Evolutionary conservation across 331 rosid species (phyloP), one percentile per base, ranked within the genome.

Genomic region (Stylosanthes scabra): DNA sequence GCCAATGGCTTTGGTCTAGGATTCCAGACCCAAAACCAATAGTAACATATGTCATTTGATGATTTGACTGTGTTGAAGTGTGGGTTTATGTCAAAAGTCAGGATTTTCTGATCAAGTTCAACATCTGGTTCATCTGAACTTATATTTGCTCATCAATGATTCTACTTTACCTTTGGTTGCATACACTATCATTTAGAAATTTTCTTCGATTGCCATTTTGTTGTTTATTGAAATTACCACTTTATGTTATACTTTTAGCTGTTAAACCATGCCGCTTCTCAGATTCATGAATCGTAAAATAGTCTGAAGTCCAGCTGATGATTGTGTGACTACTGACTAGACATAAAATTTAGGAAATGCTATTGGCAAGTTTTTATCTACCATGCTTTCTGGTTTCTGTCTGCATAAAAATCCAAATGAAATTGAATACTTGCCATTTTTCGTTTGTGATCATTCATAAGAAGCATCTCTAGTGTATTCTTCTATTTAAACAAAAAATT

Each of bases 41-140:
- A 31, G 37, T 31, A n/a, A n/a, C n/a, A n/a, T n/a, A n/a, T n/a
- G 37, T 66, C 15, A 14, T 74, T 79, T 56, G 80, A 50, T 71
- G 68, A 78, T 68, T 65, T 68, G 71, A 47, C 55, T 65, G 50
- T 71, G 57, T 66, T 47, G 44, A 34, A 44, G 2, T 57, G 45
- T 59, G 50, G 25, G 25, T 63, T 73, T 6, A 27, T 27, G n/a
- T 50, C 65, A 14, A 57, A 65, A 20, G 77, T 8, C 12, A 9
- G 3, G 16, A 37, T 50, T 51, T 31, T 66, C 56, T 67, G 1
- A 73, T 29, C 29, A 13, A 46, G 15, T 55, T 60, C 31, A 45
- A 62, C 15, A 28, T 56, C 63, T 46, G 77, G 62, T 68, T 67
- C 49, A 56, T 77, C 61, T 15, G 31, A 65, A 47, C 29, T 58